These are phyloP conservation scores for Candida nanaspora DNA, from an alignment of 805 yeast genomes.

Conservation along the genomic window DNA sequence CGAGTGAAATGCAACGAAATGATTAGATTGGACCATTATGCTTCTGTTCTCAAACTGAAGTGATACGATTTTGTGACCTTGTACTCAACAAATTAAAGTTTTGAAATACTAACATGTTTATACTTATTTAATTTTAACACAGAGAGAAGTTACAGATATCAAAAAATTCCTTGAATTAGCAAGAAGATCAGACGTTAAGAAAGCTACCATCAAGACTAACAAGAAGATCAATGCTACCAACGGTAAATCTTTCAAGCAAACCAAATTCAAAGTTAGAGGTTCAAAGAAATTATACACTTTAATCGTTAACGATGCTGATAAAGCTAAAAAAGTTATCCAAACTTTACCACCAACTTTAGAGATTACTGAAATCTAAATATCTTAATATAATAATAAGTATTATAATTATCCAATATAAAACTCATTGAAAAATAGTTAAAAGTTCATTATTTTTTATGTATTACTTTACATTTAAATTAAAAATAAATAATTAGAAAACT, in stretches of 20 bases:
- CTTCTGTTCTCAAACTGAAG: no score
- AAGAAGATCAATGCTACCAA: constrained; percentile 61
- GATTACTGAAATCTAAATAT: constrained; percentile 35
- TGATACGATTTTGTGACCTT: no score
- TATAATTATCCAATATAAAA: background rate
- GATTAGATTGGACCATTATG: no score
- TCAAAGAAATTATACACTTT: constrained; percentile 90
- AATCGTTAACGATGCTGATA: constrained; percentile 89
- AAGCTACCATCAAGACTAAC: constrained; percentile 94
- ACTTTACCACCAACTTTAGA: constrained; percentile 92
- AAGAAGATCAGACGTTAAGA: constrained; percentile 90
- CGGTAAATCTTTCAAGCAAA: constrained; percentile 83
- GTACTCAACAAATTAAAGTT: no score
- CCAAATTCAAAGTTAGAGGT: constrained; percentile 99
- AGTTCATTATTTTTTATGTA: no score
- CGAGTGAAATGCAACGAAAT: background rate
- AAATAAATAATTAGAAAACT: no score
- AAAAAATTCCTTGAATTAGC: constrained; percentile 95
- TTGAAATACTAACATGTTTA: constrained; percentile 15
- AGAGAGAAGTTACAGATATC: constrained; percentile 85
- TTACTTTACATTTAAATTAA: no score
- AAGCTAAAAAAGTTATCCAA: constrained; percentile 96
- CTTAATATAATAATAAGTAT: background rate
- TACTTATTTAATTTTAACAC: constrained; percentile 1
- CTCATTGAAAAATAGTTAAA: no score